Conservation (phyloP, 2,329 filamentous ascomycete species). For the Colletotrichum scovillei region DNA sequence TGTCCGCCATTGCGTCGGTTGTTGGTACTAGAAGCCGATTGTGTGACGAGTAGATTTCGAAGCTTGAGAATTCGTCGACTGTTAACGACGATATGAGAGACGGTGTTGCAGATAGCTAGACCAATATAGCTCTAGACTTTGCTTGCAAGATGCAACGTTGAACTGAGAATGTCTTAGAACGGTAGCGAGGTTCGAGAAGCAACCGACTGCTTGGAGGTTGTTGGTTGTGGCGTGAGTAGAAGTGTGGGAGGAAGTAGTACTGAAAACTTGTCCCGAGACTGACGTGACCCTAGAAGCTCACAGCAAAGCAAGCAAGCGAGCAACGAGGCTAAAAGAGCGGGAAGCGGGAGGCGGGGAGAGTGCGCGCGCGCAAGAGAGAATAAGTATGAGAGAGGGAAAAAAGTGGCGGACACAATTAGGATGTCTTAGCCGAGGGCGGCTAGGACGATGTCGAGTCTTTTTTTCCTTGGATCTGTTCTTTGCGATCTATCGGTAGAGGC, state of each 20-base stretch:
- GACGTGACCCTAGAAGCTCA: conserved; percentile 29
- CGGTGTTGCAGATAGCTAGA: conserved; percentile 29
- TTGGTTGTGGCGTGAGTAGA: conserved; percentile 23
- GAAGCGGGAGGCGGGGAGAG: not conserved
- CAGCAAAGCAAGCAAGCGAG: conserved; percentile 15
- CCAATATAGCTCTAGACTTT: conserved; percentile 5
- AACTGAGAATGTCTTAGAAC: not conserved
- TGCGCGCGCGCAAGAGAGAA: not conserved
- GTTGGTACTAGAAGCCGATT: conserved; percentile 10
- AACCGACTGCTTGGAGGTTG: conserved; percentile 1
- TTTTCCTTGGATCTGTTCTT: not conserved
- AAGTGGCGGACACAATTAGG: conserved; percentile 3
- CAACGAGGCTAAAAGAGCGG: conserved; percentile 22
- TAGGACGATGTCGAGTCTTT: conserved; percentile 24
- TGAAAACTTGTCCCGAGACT: conserved; percentile 16
- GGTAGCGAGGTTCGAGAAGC: conserved; percentile 1
- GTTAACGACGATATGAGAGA: conserved; percentile 34
- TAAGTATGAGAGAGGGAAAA: conserved; percentile 3
- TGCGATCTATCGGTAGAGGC: conserved; percentile 9
- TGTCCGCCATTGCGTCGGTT: conserved; percentile 77
- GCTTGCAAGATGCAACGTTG: conserved; percentile 2
- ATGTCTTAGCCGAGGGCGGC: conserved; percentile 7
- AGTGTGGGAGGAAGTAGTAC: conserved; percentile 2
- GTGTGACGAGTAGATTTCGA: conserved; percentile 16
- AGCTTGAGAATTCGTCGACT: not conserved